Base-by-base conservation (phyloP, 495 filamentous ascomycete species). In the Aspergillus panamensis region DNA sequence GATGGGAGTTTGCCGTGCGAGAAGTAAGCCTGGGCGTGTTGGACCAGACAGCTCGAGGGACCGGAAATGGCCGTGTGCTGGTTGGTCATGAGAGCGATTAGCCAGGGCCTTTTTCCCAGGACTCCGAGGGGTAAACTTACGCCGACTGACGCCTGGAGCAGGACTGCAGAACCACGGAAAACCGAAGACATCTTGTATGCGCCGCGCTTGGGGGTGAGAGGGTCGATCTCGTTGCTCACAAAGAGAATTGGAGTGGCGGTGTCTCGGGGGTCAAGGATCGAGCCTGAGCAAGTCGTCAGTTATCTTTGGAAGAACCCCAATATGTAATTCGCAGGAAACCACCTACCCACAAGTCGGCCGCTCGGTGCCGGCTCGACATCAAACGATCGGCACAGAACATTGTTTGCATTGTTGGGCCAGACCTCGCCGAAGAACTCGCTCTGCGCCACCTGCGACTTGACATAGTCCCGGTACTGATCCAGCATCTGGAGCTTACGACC, bases 171-270 rank as follows among this genome's bases (percentile, higher is more conserved):
- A 2, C 74, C 60, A 37, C 77, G n/a, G 65, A 63, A 56, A 20
- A 42, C 53, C 4, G 44, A 20, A 12, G 79, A 70, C 79, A 82
- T 82, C 40, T 77, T 76, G 8, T 77, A 67, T 0, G 75, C 81
- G 12, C 49, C 51, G 50, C 21, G 31, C 1, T 79, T 62, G 8
- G 81, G 75, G 0, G 78, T 79, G 49, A 84, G 78, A 1, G 81
- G 82, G 51, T 85, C 81, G 50, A 71, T 65, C 0, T 69, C 73
- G 54, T 77, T 81, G 31, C 71, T 73, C 7, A 82, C 52, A 55
- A 84, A 78, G 16, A 85, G 65, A 16, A 85, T 58, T 1, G 81
- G 82, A 51, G 77, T 77, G 9, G 69, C 66, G 1, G 80, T 82
- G 17, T 50, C 42, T 31, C 35, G 31, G 43, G 13, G 51, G 17